phyloP scores from a whole-genome alignment of 2,329 filamentous ascomycete genomes.

The Pyrenochaeta sp. region DNA sequence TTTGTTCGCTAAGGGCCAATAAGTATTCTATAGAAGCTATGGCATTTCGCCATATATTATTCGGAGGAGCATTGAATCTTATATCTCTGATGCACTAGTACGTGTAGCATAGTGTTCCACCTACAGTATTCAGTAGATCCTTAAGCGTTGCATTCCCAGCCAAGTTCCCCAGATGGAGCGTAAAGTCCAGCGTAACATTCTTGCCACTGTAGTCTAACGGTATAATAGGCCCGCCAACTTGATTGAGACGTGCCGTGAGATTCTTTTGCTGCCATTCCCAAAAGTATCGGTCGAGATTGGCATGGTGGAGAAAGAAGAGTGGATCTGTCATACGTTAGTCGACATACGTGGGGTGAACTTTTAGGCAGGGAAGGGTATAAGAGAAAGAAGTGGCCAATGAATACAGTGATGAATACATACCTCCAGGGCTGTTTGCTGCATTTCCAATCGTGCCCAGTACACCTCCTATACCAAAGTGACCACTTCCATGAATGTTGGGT shows the following conservation, averaged over 20 bases:
- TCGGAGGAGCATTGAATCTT: too few relatives aligned
- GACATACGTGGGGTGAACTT: neutral
- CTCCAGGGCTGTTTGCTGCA: slow-evolving; percentile 45
- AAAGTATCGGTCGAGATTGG: slow-evolving; percentile 47
- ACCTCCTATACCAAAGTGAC: slow-evolving; percentile 49
- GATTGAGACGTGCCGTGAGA: slow-evolving; percentile 35
- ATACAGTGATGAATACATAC: neutral
- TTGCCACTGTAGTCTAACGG: slow-evolving; percentile 30
- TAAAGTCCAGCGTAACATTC: slow-evolving; percentile 47
- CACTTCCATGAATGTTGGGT: slow-evolving; percentile 46
- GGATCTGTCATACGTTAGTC: slow-evolving; percentile 20
- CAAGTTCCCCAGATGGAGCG: slow-evolving; percentile 40
- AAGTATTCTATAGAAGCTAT: too few relatives aligned
- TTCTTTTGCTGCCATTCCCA: slow-evolving; percentile 42
- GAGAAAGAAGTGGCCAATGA: neutral
- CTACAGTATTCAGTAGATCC: slow-evolving; percentile 39
- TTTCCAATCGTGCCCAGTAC: slow-evolving; percentile 43
- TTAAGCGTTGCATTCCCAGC: slow-evolving; percentile 34
- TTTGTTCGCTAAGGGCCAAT: too few relatives aligned
- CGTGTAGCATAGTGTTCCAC: slow-evolving; percentile 29
- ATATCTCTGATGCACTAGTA: slow-evolving; percentile 18
- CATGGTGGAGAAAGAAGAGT: slow-evolving; percentile 51
- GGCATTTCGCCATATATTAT: too few relatives aligned
- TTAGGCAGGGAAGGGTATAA: neutral
- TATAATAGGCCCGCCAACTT: slow-evolving; percentile 48